Evolutionary conservation across 192 early-diverging fungal genomes (phyloP).

Genomic region (Backusella morwellensis): DNA sequence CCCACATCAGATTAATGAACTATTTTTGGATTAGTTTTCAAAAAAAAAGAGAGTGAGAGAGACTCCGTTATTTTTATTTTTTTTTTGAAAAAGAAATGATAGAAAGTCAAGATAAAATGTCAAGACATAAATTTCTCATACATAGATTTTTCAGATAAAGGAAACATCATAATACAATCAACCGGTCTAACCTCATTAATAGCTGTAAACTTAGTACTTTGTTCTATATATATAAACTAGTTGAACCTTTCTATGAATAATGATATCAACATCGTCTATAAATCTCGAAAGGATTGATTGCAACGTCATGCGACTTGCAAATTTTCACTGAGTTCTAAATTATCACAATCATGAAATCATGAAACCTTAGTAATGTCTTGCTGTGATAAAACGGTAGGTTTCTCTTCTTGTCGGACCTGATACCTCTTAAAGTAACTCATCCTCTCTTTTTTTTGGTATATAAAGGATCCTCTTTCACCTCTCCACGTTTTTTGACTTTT

Average conservation of each 20-base stretch:
- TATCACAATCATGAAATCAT: neutral
- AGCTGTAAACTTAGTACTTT: neutral
- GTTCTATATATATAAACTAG: too few relatives aligned
- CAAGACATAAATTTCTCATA: neutral
- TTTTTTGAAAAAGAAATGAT: neutral
- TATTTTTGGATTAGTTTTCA: neutral
- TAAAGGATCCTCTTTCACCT: neutral
- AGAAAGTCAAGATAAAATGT: neutral
- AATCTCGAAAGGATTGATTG: neutral
- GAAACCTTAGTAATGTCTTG: conserved; percentile 4
- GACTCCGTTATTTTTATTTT: neutral
- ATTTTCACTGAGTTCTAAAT: neutral
- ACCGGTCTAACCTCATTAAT: neutral
- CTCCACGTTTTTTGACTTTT: neutral
- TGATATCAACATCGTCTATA: neutral
- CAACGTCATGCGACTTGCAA: conserved; percentile 1
- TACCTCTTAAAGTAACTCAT: neutral
- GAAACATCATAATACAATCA: neutral
- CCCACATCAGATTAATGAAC: neutral
- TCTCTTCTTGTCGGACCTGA: conserved; percentile 4
- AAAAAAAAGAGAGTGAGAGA: neutral
- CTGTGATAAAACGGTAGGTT: neutral
- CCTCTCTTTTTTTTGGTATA: neutral
- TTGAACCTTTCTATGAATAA: too few relatives aligned
- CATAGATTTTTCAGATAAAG: neutral